phyloP scores from a whole-genome alignment of 139 green algal species.

The Chlorokybus atmophyticus region DNA sequence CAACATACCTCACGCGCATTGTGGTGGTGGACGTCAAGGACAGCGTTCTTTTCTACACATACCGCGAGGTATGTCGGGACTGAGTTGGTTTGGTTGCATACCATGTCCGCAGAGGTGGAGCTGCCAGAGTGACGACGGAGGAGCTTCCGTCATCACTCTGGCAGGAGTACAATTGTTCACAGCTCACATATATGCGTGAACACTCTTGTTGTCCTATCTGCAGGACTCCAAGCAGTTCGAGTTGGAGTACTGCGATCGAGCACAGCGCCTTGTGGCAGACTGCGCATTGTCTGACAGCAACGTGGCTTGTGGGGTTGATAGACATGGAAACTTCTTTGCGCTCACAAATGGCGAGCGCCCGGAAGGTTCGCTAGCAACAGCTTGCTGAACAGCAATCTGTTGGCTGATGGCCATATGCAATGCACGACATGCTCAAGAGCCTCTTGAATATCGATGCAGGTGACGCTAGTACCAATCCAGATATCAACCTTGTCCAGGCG shows the following conservation, averaged over 20 bases:
- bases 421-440: too few relatives aligned
- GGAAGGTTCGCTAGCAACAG: not conserved
- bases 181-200: too few relatives aligned
- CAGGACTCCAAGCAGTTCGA: constrained; percentile 15
- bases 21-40: constrained; percentile 16
- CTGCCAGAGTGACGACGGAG: too few relatives aligned
- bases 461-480: too few relatives aligned
- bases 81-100: too few relatives aligned
- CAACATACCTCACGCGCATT: constrained; percentile 6
- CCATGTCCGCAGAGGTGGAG: too few relatives aligned
- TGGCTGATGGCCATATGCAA: too few relatives aligned
- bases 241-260: constrained; percentile 6
- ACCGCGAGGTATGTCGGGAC: not conserved
- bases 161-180: too few relatives aligned
- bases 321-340: constrained; percentile 2
- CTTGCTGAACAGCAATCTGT: constrained; percentile 1
- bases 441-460: too few relatives aligned
- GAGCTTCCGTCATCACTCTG: too few relatives aligned
- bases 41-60: constrained; percentile 13
- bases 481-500: too few relatives aligned
- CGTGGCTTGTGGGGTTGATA: constrained; percentile 3
- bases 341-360: not conserved
- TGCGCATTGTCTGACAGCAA: constrained; percentile 9
- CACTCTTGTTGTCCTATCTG: too few relatives aligned
- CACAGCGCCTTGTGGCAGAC: constrained; percentile 13